Base-by-base conservation (phyloP, 2,329 filamentous ascomycete species). In the Dryadomyces quercus-mongolicae region DNA sequence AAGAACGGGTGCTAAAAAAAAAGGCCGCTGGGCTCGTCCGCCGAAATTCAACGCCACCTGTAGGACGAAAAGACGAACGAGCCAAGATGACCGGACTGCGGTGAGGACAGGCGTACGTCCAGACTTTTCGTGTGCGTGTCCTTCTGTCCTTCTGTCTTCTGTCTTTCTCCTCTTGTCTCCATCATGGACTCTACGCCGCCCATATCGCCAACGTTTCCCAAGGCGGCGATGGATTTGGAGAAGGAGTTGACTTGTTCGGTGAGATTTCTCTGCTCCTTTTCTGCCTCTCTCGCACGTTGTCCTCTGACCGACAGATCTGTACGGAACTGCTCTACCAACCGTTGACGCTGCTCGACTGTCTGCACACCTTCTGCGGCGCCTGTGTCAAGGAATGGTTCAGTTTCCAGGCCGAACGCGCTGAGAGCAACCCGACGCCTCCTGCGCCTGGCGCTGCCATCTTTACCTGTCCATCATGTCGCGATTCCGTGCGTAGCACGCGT, bases 341-440 rank as follows among this genome's bases (percentile, higher is more conserved):
- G 38, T 78, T 95, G 59, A 95, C 90, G 31, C 82, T 95, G 51
- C 86, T 95, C 68, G 88, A 95, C 73, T 95, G 90, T 67, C 80
- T 95, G 47, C 90, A 95, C 71, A 96, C 92, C 48, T 98, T 94
- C 70, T 98, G 93, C 73, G 93, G 91, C 59, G 86, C 88, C 43
- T 98, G 93, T 66, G 70, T 97, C 56, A 95, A 95, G 68, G 89
- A 95, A 73, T 98, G 93, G 93, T 98, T 97, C 67, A 74, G 76
- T 59, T 93, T 83, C 69, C 89, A 95, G 67, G 83, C 84, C 42
- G 73, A 76, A 34, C 74, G 75, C 15, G 78, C 77, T 46, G 78
- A 77, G 59, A 71, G 68, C 55, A 70, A 71, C 2, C 76, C 75
- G 13, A 70, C 70, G 12, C 71, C 74, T 45, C 74, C 80, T 58